Base-by-base conservation (phyloP, 345 rosid species). In the Noccaea bulbosa region DNA sequence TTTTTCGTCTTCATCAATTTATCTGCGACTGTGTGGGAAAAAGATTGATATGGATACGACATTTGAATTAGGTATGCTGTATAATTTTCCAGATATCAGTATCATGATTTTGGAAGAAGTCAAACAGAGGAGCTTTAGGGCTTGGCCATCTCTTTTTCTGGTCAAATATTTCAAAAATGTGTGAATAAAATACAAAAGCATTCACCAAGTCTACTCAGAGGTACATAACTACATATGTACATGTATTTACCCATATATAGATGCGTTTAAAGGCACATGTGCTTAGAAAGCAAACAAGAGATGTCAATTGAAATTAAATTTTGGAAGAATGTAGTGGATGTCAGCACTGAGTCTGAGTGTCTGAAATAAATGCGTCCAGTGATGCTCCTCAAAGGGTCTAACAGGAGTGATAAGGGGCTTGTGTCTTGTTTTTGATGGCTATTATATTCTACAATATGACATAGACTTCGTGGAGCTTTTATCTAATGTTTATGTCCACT, bases 41-140 rank as follows among this genome's bases (percentile, higher is more conserved):
- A 11, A 33, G 55, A n/a, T 8, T 61, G 65, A 61, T 27, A 43
- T 60, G 38, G 65, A 60, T 50, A 46, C 43, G 52, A 14, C 66
- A 44, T 9, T 27, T 6, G 10, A 60, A 60, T 43, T 60, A 43
- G 38, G 43, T 24, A 11, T 9, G 14, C 66, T 62, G 10, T 45
- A 27, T 14, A 24, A 8, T 41, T 27, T 51, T 50, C 37, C 7
- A 60, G 37, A 35, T 56, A 45, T 15, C 22, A 45, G 15, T 35
- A 9, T 35, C 1, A 4, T 30, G 32, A 32, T 53, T 32, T 12
- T 53, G 58, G 20, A 30, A 30, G 58, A 53, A 34, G 16, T 53
- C 20, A 1, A 55, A 55, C 7, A 55, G 27, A 34, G 43, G n/a
- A 15, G 39, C 16, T 52, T 6, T 27, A 52, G 16, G 37, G 56